These are phyloP conservation scores for Clavispora phyllophila DNA, from an alignment of 805 yeast species.

Conservation along the genomic window DNA sequence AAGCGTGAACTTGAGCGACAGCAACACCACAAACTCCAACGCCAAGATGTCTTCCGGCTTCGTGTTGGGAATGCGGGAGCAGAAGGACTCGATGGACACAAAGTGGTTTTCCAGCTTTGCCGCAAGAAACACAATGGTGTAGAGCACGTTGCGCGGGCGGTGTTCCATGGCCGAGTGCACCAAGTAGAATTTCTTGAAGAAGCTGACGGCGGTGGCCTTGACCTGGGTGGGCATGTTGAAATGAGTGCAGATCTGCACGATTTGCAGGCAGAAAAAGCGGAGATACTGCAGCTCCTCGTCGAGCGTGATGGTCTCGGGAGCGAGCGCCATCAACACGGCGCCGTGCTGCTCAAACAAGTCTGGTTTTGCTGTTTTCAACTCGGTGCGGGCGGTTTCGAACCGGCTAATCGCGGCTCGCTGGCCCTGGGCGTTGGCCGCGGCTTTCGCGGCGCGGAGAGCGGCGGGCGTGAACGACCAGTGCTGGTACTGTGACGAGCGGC, in stretches of 20 bases:
- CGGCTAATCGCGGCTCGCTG: constrained; percentile 26
- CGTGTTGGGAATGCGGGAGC: constrained; percentile 62
- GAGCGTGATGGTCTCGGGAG: constrained; percentile 44
- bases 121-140: constrained; percentile 74
- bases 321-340: constrained; percentile 24
- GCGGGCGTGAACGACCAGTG: constrained; percentile 77
- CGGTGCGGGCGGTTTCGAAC: constrained; percentile 20
- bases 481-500: constrained; percentile 80
- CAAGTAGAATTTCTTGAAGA: constrained; percentile 75
- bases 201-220: constrained; percentile 78
- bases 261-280: constrained; percentile 65
- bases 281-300: constrained; percentile 73
- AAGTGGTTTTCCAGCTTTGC: constrained; percentile 91
- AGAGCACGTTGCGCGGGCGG: constrained; percentile 78
- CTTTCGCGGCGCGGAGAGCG: constrained; percentile 47
- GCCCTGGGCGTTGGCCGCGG: constrained; percentile 54
- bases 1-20: constrained; percentile 71
- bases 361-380: constrained; percentile 17
- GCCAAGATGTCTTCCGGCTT: constrained; percentile 64
- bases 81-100: constrained; percentile 77
- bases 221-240: constrained; percentile 87
- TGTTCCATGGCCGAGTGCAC: constrained; percentile 78
- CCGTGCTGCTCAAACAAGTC: constrained; percentile 27
- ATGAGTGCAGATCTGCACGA: constrained; percentile 63
- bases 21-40: constrained; percentile 73